Evolutionary conservation across 2,329 filamentous ascomycete genomes (phyloP).

Genomic region (Fusarium sp.): DNA sequence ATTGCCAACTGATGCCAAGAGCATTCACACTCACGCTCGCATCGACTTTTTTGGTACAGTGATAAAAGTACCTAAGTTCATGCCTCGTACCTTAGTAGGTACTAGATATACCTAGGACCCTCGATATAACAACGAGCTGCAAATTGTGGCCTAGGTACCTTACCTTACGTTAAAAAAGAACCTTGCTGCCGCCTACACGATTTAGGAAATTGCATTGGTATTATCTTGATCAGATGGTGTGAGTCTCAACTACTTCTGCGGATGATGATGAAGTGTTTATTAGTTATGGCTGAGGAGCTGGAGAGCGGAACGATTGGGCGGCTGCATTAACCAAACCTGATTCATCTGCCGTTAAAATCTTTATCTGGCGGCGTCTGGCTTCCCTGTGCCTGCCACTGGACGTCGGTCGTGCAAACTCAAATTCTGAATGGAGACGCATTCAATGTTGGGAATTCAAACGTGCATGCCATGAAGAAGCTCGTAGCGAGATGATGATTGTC

Average conservation of each 20-base stretch:
- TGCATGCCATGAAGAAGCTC: background rate
- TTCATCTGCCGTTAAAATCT: background rate
- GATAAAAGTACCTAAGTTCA: background rate
- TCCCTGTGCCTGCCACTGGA: background rate
- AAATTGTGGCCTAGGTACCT: background rate
- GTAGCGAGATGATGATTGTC: slow-evolving; percentile 3
- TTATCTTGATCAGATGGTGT: background rate
- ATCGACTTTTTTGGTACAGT: background rate
- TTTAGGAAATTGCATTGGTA: background rate
- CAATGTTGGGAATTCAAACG: background rate
- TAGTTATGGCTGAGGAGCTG: background rate
- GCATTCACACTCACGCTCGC: background rate
- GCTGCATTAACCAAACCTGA: background rate
- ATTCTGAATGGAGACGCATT: background rate
- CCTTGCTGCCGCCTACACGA: background rate
- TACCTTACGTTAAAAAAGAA: background rate
- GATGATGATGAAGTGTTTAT: background rate
- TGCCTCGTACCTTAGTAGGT: background rate
- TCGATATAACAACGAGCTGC: background rate
- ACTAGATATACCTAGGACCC: background rate
- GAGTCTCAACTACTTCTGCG: background rate
- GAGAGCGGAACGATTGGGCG: background rate
- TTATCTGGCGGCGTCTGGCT: background rate
- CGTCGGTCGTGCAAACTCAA: background rate
- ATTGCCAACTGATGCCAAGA: background rate